Base-by-base conservation (phyloP, 2,329 filamentous ascomycete genomes). In the Fusarium coffeatum region DNA sequence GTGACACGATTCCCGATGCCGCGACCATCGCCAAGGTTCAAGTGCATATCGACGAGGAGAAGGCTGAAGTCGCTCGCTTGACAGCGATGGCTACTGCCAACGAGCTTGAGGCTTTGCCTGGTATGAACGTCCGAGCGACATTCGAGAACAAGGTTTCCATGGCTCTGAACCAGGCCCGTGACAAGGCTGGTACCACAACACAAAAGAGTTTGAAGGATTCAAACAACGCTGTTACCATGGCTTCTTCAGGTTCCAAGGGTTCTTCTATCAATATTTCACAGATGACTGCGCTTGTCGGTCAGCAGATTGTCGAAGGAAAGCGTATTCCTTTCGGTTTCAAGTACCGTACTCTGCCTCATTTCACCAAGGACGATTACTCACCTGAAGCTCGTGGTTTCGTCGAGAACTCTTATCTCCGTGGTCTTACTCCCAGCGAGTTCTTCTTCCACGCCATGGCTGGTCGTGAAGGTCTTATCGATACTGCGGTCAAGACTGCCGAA, bases 381-480 rank as follows among this genome's bases (percentile, higher is more conserved):
- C 94, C 96, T 13, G 94, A 98, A 79, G 95, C 96, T 47, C 91
- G 96, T 83, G 96, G 96, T 43, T 99, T 99, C 77, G 96, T 99
- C 22, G 96, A 99, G 81, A 99, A 99, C 83, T 99, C 96, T 0
- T 99, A 99, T 76, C 88, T 99, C 15, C 93, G 96, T 85, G 96
- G 96, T 59, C 84, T 99, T 63, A 99, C 97, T 1, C 96, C 96
- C 0, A 91, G 93, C 1, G 96, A 99, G 75, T 99, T 99, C 83
- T 99, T 98, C 85, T 99, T 99, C 87, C 96, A 99, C 88, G 96
- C 96, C 78, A 99, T 99, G 96, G 96, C 96, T 86, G 96, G 96
- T 93, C 90, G 96, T 85, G 96, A 99, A 83, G 96, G 96, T 97
- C 87, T 99, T 58, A 99, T 99, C 75, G 96, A 99, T 87, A 99